Base-by-base conservation (phyloP, 2,329 filamentous ascomycete species). In the Epichloe sibirici region DNA sequence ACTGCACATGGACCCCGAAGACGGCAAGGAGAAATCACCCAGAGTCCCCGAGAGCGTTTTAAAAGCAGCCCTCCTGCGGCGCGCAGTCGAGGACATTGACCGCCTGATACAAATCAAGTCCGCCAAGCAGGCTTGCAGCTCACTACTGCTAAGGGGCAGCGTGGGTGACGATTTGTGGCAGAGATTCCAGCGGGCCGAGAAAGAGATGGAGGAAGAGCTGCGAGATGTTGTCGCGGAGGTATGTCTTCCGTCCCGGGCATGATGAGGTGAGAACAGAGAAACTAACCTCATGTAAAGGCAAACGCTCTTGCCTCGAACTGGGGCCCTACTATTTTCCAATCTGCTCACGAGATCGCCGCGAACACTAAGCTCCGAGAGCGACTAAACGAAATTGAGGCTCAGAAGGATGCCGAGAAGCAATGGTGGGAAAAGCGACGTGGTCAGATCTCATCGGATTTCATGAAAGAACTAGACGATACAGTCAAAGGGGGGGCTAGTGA, bases 101-200 rank as follows among this genome's bases (percentile, higher is more conserved):
- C 84, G 93, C 57, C 88, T 98, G 57, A 85, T 97, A 63, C 83
- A 93, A 66, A 81, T 98, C 64, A 82, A 91, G 64, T 86, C 81
- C 53, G 86, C 89, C 60, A 98, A 97, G 74, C 86, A 88, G 62
- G 89, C 93, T 7, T 82, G 95, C 64, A 85, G 86, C 64, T 79
- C 83, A 25, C 73, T 98, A 59, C 71, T 97, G 61, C 89, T 95
- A 70, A 79, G 89, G 57, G 93, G 93, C 48, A 95, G 89, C 63
- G 90, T 98, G 2, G 91, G 93, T 13, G 93, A 98, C 66, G 93
- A 98, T 68, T 71, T 98, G 60, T 95, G 90, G 86, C 88, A 96
- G 74, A 79, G 91, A 40, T 95, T 97, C 69, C 71, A 84, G 70
- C 80, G 89, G 49, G 93, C 91, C 0, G 93, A 98, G 78, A 90